Evolutionary conservation across 2,329 filamentous ascomycete species (phyloP).

Genomic region (Penicillium verrucosum): DNA sequence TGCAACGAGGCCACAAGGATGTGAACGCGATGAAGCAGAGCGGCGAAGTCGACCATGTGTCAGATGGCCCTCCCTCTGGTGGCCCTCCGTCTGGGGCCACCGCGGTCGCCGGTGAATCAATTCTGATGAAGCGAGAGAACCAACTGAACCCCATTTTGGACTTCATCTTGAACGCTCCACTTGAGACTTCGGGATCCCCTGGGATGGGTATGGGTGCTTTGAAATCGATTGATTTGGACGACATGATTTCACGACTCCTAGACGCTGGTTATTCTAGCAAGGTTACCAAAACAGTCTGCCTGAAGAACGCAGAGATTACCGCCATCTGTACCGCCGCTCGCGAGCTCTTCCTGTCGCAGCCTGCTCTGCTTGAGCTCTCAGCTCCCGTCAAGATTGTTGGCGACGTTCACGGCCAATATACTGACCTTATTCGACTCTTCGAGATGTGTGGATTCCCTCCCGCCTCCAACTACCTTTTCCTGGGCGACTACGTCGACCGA

Average conservation of each 20-base stretch:
- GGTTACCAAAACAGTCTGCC: conserved; percentile 92
- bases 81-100: conserved; percentile 53
- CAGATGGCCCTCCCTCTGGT: conserved; percentile 78
- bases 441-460: conserved; percentile 98
- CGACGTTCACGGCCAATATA: conserved; percentile 95
- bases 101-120: conserved; percentile 79
- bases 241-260: conserved; percentile 91
- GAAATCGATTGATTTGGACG: conserved; percentile 90
- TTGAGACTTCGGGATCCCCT: conserved; percentile 48
- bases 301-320: conserved; percentile 96
- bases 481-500: conserved; percentile 94
- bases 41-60: conserved; percentile 92
- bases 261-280: conserved; percentile 96
- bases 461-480: conserved; percentile 84
- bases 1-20: conserved; percentile 71
- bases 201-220: conserved; percentile 82
- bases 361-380: conserved; percentile 84
- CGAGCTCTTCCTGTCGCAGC: conserved; percentile 87
- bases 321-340: conserved; percentile 87
- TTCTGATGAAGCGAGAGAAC: conserved; percentile 77
- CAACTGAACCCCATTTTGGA: conserved; percentile 64
- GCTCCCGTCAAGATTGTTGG: conserved; percentile 97
- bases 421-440: conserved; percentile 92
- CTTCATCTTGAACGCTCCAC: conserved; percentile 43
- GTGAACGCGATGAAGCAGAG: conserved; percentile 76